phyloP scores from a whole-genome alignment of 2,329 filamentous ascomycete species.

The Corinectria fuckeliana region DNA sequence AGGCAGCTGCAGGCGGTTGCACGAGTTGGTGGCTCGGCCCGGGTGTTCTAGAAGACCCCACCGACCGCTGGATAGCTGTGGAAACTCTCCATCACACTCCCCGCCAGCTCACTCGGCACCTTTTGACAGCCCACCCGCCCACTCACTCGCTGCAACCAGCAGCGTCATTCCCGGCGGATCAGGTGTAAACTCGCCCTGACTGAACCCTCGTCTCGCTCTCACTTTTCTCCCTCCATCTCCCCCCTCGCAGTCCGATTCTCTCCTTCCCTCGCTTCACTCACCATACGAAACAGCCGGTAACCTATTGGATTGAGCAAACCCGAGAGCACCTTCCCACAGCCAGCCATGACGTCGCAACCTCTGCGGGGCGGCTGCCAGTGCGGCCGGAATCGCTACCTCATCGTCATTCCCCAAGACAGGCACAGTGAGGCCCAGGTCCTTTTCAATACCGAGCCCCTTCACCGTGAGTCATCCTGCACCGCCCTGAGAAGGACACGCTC shows the following conservation, averaged over 20 bases:
- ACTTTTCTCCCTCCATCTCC: conserved; percentile 3
- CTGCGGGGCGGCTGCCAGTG: conserved; percentile 84
- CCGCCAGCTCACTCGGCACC: conserved; percentile 25
- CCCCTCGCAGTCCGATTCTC: not conserved
- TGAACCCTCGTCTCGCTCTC: conserved; percentile 6
- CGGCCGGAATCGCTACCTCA: conserved; percentile 82
- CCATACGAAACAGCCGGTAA: not conserved
- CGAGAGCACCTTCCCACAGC: not conserved
- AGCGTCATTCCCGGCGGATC: conserved; percentile 6
- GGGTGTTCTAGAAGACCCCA: conserved; percentile 39
- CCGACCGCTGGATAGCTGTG: conserved; percentile 27
- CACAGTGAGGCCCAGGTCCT: conserved; percentile 69
- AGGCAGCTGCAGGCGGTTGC: not conserved
- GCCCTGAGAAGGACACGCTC: not conserved
- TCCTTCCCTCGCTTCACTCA: not conserved
- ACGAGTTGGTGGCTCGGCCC: not conserved
- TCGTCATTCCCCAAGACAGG: conserved; percentile 69
- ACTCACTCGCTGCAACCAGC: conserved; percentile 9
- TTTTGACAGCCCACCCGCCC: conserved; percentile 19
- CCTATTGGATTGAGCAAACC: not conserved
- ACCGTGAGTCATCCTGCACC: conserved; percentile 65
- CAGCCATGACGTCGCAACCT: conserved; percentile 58
- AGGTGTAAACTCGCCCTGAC: conserved; percentile 1
- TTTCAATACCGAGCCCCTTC: conserved; percentile 73
- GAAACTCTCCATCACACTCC: conserved; percentile 24